A percentile compares a stretch with the other conserved stretches of the same genome.
phyloP scores from a whole-genome alignment of 1,139 yeast genomes.

The Saccharomyces hybrid region DNA sequence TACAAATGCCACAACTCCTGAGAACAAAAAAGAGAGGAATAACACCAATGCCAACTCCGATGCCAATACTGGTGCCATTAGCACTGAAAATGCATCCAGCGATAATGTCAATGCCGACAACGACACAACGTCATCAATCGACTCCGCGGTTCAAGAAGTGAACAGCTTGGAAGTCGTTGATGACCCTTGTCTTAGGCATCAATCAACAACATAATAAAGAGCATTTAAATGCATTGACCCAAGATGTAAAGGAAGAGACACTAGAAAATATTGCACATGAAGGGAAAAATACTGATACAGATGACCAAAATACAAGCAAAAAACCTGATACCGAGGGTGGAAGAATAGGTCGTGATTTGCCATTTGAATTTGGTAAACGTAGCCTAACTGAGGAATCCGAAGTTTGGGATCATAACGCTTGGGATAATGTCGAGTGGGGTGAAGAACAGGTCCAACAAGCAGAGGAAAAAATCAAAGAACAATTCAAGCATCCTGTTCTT shows the following conservation, averaged over 20 bases:
- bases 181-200: conserved; percentile 27
- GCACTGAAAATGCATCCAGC: background rate
- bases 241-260: conserved; percentile 22
- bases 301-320: conserved; percentile 3
- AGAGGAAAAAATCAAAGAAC: conserved; percentile 62
- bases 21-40: conserved; percentile 9
- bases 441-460: conserved; percentile 78
- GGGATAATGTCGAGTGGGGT: conserved; percentile 99
- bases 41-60: conserved; percentile 8
- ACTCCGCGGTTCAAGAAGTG: background rate
- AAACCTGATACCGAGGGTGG: conserved; percentile 10
- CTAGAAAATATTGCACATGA: conserved; percentile 21
- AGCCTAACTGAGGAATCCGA: conserved; percentile 62
- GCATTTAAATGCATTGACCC: conserved; percentile 17
- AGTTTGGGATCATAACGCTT: conserved; percentile 90
- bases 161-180: conserved; percentile 12
- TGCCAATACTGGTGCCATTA: background rate
- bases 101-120: background rate
- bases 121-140: background rate
- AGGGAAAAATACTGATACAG: conserved; percentile 3
- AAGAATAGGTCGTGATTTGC: conserved; percentile 76
- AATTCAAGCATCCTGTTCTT: conserved; percentile 72
- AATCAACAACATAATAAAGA: conserved; percentile 17
- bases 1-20: background rate
- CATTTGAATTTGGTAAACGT: conserved; percentile 89